A percentile compares a stretch with the other conserved stretches of the same genome.
These are phyloP conservation scores for Arctostaphylos glauca DNA, from an alignment of 148 eudicot species.

Conservation along the genomic window DNA sequence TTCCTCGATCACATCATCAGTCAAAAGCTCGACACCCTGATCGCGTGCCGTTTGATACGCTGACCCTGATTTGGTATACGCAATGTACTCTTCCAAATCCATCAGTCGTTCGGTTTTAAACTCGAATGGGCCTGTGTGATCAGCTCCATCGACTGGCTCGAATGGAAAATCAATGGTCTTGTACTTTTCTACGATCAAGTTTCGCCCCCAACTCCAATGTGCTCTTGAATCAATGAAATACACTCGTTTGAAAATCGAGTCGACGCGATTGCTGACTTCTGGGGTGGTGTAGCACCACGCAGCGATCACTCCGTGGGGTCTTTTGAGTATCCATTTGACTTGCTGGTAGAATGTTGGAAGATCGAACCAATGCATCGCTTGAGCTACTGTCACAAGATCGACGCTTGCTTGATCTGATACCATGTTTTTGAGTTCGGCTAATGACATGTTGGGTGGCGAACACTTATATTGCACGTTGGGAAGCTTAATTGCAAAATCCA, in stretches of 20 bases:
- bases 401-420: slow-evolving; percentile 38
- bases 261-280: slow-evolving; percentile 33
- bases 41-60: slow-evolving; percentile 70
- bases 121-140: slow-evolving; percentile 68
- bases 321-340: slow-evolving; percentile 55
- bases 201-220: slow-evolving; percentile 41
- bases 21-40: slow-evolving; percentile 64
- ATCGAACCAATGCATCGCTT: slow-evolving; percentile 85
- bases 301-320: slow-evolving; percentile 71
- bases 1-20: slow-evolving; percentile 41
- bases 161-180: slow-evolving; percentile 57
- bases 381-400: slow-evolving; percentile 65
- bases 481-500: slow-evolving; percentile 56
- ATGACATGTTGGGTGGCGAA: slow-evolving; percentile 47
- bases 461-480: slow-evolving; percentile 52
- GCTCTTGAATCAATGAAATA: slow-evolving; percentile 32
- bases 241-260: slow-evolving; percentile 36
- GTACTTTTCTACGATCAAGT: slow-evolving; percentile 45
- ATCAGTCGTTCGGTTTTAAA: slow-evolving; percentile 46
- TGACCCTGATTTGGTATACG: slow-evolving; percentile 57
- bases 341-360: slow-evolving; percentile 49
- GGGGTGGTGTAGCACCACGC: slow-evolving; percentile 82
- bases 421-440: slow-evolving; percentile 20
- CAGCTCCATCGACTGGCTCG: slow-evolving; percentile 58
- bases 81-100: slow-evolving; percentile 50